These are phyloP conservation scores for Metschnikowia proteae DNA, from an alignment of 805 yeast species.

Conservation along the genomic window DNA sequence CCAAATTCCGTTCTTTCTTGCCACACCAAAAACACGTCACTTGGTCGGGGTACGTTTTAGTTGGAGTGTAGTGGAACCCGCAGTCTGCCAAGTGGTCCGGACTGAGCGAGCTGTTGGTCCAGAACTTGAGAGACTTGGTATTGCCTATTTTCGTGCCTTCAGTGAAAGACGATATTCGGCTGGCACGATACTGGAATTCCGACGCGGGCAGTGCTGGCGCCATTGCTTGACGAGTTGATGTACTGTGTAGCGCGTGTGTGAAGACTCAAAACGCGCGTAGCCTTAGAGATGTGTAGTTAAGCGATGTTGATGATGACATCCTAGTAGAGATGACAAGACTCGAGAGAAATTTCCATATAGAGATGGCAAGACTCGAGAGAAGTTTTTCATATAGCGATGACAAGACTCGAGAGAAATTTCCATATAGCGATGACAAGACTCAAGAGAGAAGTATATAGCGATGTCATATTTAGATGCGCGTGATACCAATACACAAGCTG, in stretches of 20 bases:
- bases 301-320: too few relatives aligned
- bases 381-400: too few relatives aligned
- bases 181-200: constrained; percentile 21
- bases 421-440: too few relatives aligned
- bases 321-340: too few relatives aligned
- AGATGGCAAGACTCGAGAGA: too few relatives aligned
- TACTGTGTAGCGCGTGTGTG: not conserved
- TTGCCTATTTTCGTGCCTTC: constrained; percentile 21
- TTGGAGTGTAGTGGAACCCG: constrained; percentile 61
- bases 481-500: not conserved
- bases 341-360: too few relatives aligned
- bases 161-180: constrained; percentile 22
- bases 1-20: constrained; percentile 26
- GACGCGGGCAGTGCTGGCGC: not conserved
- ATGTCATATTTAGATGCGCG: not conserved
- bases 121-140: constrained; percentile 20
- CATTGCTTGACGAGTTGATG: not conserved
- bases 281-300: not conserved
- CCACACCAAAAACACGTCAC: constrained; percentile 59
- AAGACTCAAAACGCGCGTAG: not conserved
- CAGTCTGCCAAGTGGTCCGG: constrained; percentile 45
- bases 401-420: too few relatives aligned
- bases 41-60: constrained; percentile 42
- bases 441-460: too few relatives aligned
- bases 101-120: constrained; percentile 21